These are phyloP conservation scores for Pulveroboletus sp. DNA, from an alignment of 768 basidiomycete genomes.

Conservation along the genomic window DNA sequence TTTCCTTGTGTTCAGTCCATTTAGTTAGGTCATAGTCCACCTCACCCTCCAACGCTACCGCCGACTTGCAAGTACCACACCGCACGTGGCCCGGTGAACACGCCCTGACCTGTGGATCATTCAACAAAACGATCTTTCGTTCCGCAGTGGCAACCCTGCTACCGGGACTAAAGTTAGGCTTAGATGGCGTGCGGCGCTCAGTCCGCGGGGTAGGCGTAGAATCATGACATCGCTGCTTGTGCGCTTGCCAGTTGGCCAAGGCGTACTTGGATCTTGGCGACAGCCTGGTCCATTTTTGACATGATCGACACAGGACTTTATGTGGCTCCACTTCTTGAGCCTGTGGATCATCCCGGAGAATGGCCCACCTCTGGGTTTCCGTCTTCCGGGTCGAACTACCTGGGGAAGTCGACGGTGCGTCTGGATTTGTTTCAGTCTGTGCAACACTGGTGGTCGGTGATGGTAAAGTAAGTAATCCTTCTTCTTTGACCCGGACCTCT, in stretches of 20 bases:
- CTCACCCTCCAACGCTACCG: constrained; percentile 42
- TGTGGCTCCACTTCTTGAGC: constrained; percentile 46
- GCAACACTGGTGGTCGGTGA: constrained; percentile 6
- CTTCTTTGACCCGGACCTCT: constrained; percentile 12
- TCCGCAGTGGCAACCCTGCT: constrained; percentile 59
- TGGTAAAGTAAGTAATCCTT: constrained; percentile 1
- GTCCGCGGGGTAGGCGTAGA: constrained; percentile 32
- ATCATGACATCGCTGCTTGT: constrained; percentile 45
- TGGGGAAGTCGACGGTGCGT: constrained; percentile 2
- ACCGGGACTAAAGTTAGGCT: constrained; percentile 40
- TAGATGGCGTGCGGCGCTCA: constrained; percentile 14
- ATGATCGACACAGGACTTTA: constrained; percentile 54
- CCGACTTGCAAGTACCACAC: constrained; percentile 48
- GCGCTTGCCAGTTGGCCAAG: constrained; percentile 49
- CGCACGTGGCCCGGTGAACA: constrained; percentile 43
- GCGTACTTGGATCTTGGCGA: constrained; percentile 38
- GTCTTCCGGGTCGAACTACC: constrained; percentile 18
- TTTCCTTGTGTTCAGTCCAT: constrained; percentile 61
- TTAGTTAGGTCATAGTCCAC: constrained; percentile 54
- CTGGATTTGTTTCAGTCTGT: neutral
- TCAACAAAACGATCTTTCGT: constrained; percentile 56
- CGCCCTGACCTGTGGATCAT: constrained; percentile 55
- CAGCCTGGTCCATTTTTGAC: constrained; percentile 60
- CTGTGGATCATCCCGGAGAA: constrained; percentile 51
- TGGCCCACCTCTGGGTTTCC: constrained; percentile 45